Evolutionary conservation across 2,329 filamentous ascomycete species (phyloP).

Genomic region (Hymenoscyphus occultus): DNA sequence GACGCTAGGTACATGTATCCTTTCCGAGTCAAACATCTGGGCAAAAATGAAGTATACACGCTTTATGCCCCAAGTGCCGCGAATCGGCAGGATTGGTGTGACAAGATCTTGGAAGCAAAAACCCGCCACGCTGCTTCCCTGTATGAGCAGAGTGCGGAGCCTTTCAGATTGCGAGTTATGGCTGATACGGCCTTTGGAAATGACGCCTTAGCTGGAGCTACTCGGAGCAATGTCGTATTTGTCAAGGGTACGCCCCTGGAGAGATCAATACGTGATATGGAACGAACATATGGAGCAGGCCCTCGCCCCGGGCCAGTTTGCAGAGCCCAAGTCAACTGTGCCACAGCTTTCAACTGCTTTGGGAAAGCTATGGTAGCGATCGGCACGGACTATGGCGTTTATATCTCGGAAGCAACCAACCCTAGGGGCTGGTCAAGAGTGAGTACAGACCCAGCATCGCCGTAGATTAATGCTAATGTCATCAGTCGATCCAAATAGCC

Average conservation of each 20-base stretch:
- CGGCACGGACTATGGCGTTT: conserved; percentile 93
- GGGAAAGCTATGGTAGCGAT: conserved; percentile 88
- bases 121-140: conserved; percentile 86
- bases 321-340: conserved; percentile 84
- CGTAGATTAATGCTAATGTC: conserved; percentile 19
- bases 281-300: conserved; percentile 69
- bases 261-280: conserved; percentile 83
- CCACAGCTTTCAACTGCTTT: conserved; percentile 81
- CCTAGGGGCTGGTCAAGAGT: conserved; percentile 89
- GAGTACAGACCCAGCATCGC: conserved; percentile 39
- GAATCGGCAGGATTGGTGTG: conserved; percentile 83
- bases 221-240: conserved; percentile 63
- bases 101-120: conserved; percentile 92
- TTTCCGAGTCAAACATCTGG: conserved; percentile 93
- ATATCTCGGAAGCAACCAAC: conserved; percentile 81
- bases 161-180: conserved; percentile 87
- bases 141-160: conserved; percentile 90
- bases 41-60: conserved; percentile 82
- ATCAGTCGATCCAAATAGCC: conserved; percentile 66
- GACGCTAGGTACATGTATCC: conserved; percentile 65
- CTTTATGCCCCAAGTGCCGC: conserved; percentile 77
- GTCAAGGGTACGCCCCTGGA: conserved; percentile 91
- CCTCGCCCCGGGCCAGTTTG: conserved; percentile 75
- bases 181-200: conserved; percentile 90
- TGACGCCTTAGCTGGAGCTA: conserved; percentile 58